Base-by-base conservation (phyloP, 768 basidiomycete species). In the Piloderma croceum region DNA sequence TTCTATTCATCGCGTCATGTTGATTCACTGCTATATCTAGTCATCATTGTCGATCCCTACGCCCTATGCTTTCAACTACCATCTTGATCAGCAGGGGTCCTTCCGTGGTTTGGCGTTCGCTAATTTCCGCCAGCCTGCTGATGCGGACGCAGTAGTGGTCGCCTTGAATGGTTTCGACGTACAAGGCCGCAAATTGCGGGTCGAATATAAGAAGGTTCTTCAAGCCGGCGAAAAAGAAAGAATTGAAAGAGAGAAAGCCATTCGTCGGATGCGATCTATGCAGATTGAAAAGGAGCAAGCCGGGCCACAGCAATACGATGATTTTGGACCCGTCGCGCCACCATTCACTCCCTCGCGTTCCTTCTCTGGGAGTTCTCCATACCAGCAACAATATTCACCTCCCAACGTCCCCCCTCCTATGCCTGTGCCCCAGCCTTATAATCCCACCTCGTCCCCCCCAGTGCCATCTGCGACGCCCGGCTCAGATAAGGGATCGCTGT, bases 181-280 rank as follows among this genome's bases (percentile, higher is more conserved):
- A 24, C 88, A 91, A 54, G 96, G 96, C 18, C 88, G 96, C 53
- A 98, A 97, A 64, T 73, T 99, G 37, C 86, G 96, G 31, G 94
- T 97, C 41, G 96, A 99, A 65, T 98, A 98, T 72, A 99, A 99
- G 72, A 97, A 97, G 65, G 94, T 97, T 6, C 69, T 99, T n/a
- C 93, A 97, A 61, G 92, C 93, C 3, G 93, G 94, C 36, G 96
- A 99, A 66, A 99, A 99, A 67, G 96, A 99, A 58, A 80, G 90
- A 42, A 99, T 98, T 57, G 96, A 99, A 64, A 71, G 94, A 42
- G 94, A 98, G 70, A 99, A 99, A 71, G 96, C 96, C 2, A 81
- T 99, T 47, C 85, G 93, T 48, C 77, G 96, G 46, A 99, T 99
- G 93, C 83, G 90, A 50, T 92, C 89, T 34, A 94, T 96, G 79